phyloP scores from a whole-genome alignment of 1,139 yeast genomes.

The Chernovozyma aurita region DNA sequence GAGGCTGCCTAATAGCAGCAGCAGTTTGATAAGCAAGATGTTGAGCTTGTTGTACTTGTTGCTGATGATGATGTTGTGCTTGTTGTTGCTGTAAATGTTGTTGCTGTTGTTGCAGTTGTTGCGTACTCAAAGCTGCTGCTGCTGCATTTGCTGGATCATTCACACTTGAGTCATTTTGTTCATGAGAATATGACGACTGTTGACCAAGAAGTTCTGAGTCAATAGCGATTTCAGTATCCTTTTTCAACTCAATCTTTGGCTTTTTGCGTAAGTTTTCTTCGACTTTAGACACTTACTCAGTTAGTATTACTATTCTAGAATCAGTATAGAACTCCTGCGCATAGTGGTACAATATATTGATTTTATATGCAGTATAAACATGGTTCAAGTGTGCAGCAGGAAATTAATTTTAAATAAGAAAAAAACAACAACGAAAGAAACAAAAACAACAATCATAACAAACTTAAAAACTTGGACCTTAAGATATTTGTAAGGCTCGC shows the following conservation, averaged over 20 bases:
- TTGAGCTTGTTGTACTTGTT: constrained; percentile 11
- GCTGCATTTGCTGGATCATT: constrained; percentile 13
- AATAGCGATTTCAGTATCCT: constrained; percentile 38
- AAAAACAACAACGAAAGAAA: constrained; percentile 1
- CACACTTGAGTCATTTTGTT: constrained; percentile 4
- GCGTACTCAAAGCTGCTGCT: constrained; percentile 9
- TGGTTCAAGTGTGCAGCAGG: no score
- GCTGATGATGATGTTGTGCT: constrained; percentile 7
- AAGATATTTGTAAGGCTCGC: no score
- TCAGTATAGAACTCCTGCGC: no score
- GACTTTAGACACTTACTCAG: constrained; percentile 22
- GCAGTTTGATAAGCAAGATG: constrained; percentile 6
- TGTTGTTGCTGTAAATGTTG: constrained; percentile 9
- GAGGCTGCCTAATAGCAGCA: no score
- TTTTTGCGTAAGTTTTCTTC: constrained; percentile 21
- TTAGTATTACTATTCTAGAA: no score
- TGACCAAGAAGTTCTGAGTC: constrained; percentile 48
- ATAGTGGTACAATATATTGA: no score
- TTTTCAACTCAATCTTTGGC: constrained; percentile 21
- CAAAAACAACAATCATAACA: neutral
- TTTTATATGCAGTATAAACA: constrained; percentile 1
- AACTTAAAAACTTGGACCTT: no score
- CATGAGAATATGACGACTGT: constrained; percentile 28
- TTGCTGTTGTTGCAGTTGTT: constrained; percentile 13
- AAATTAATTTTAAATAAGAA: no score